Conservation (phyloP, 768 basidiomycete genomes). For the Serendipita sp. region DNA sequence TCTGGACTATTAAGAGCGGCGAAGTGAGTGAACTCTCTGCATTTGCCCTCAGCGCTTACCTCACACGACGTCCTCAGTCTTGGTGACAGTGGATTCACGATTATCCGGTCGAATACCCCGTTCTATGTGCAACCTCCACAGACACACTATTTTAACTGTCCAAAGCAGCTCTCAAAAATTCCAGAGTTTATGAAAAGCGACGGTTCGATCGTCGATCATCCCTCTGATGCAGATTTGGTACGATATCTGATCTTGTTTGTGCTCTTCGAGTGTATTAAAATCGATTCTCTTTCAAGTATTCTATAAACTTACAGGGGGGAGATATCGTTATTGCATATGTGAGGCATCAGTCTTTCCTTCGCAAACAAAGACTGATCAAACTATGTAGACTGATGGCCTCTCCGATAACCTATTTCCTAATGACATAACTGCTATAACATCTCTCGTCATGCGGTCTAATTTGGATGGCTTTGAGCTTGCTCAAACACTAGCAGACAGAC, state of each 20-base stretch:
- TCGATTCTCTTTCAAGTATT: slow-evolving; percentile 17
- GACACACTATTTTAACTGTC: slow-evolving; percentile 32
- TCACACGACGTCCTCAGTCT: slow-evolving; percentile 27
- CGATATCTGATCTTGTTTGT: background rate
- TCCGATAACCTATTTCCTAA: slow-evolving; percentile 46
- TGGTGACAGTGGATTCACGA: slow-evolving; percentile 33
- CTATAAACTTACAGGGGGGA: slow-evolving; percentile 35
- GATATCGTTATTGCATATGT: slow-evolving; percentile 38
- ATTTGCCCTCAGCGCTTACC: background rate
- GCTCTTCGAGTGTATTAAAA: background rate
- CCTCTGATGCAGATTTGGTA: slow-evolving; percentile 6
- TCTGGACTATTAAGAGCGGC: slow-evolving; percentile 61
- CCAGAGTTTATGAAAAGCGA: background rate
- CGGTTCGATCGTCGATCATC: slow-evolving; percentile 10
- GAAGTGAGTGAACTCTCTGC: slow-evolving; percentile 34
- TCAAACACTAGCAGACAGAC: slow-evolving; percentile 53
- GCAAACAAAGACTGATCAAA: background rate
- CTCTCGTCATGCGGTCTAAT: slow-evolving; percentile 41
- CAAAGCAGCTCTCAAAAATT: slow-evolving; percentile 24
- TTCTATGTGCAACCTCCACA: slow-evolving; percentile 21
- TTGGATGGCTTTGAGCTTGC: slow-evolving; percentile 45
- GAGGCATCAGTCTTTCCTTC: slow-evolving; percentile 11
- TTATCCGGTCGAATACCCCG: slow-evolving; percentile 13
- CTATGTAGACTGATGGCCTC: slow-evolving; percentile 35
- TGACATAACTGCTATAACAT: slow-evolving; percentile 56